Percentiles rank a stretch among this genome's conserved stretches.
phyloP scores from a whole-genome alignment of 2,329 filamentous ascomycete genomes.

The Aspergillus sp. region DNA sequence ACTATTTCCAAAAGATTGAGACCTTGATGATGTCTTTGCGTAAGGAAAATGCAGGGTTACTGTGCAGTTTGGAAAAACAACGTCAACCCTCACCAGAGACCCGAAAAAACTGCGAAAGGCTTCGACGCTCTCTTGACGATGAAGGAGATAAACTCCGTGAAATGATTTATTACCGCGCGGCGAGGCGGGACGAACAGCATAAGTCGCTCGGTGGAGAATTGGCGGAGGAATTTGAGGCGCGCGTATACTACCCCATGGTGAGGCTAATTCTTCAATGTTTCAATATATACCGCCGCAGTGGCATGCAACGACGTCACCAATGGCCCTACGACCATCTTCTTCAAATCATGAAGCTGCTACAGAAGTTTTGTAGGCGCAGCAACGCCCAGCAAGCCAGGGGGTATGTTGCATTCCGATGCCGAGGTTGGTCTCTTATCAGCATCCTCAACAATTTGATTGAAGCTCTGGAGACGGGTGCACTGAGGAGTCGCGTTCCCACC shows the following conservation, averaged over 20 bases:
- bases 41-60: constrained; percentile 4
- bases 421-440: constrained; percentile 5
- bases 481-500: neutral
- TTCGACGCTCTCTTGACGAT: neutral
- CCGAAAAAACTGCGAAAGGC: constrained; percentile 5
- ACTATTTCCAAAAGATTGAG: constrained; percentile 6
- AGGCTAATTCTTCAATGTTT: constrained; percentile 19
- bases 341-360: constrained; percentile 17
- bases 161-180: constrained; percentile 10
- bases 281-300: constrained; percentile 17
- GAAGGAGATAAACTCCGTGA: constrained; percentile 15
- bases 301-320: constrained; percentile 8
- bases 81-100: neutral
- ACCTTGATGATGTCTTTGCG: constrained; percentile 3
- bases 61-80: neutral
- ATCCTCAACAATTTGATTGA: constrained; percentile 14
- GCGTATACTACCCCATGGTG: constrained; percentile 19
- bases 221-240: constrained; percentile 19
- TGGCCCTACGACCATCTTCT: constrained; percentile 18
- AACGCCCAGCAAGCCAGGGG: constrained; percentile 5
- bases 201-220: constrained; percentile 9
- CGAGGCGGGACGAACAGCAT: neutral
- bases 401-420: constrained; percentile 9
- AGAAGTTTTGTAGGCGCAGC: constrained; percentile 15
- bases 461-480: constrained; percentile 5